These are phyloP conservation scores for Aurinia saxatilis DNA, from an alignment of 345 rosid species.

Conservation along the genomic window DNA sequence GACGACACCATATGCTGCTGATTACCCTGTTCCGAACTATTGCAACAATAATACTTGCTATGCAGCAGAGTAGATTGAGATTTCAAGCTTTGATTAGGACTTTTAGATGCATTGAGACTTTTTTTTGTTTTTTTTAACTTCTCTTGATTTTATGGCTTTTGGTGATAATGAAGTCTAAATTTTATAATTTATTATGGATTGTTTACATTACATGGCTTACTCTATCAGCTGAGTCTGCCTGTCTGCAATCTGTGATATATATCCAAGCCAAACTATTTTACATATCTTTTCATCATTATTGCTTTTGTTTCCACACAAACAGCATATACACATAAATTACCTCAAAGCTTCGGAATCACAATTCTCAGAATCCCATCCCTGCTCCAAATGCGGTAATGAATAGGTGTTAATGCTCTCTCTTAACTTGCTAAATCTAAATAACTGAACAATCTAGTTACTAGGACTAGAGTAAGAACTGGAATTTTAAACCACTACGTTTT, in stretches of 20 bases:
- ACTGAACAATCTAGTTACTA: not conserved
- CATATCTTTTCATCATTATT: conserved; percentile 7
- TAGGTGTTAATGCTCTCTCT: not conserved
- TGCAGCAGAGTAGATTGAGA: not conserved
- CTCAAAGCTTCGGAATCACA: conserved; percentile 55
- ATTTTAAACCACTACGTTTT: not conserved
- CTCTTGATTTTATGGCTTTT: not conserved
- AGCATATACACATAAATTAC: conserved; percentile 2
- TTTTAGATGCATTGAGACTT: not conserved
- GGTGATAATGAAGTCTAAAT: not conserved
- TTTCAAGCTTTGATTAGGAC: conserved; percentile 4
- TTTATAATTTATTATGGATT: conserved; percentile 6
- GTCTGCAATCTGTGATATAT: conserved; percentile 16
- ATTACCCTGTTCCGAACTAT: conserved; percentile 14
- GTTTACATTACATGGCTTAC: conserved; percentile 21
- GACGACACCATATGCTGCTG: conserved; percentile 17
- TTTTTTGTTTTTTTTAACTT: not conserved
- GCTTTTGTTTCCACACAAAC: not conserved
- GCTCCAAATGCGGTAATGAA: conserved; percentile 18
- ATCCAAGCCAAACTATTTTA: conserved; percentile 15
- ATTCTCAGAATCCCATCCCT: conserved; percentile 58
- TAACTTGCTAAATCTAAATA: not conserved
- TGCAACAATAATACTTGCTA: conserved; percentile 5
- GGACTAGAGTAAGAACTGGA: not conserved
- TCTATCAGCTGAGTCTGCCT: conserved; percentile 3